Conservation (phyloP, 768 basidiomycete genomes). For the Leccinum broughii region DNA sequence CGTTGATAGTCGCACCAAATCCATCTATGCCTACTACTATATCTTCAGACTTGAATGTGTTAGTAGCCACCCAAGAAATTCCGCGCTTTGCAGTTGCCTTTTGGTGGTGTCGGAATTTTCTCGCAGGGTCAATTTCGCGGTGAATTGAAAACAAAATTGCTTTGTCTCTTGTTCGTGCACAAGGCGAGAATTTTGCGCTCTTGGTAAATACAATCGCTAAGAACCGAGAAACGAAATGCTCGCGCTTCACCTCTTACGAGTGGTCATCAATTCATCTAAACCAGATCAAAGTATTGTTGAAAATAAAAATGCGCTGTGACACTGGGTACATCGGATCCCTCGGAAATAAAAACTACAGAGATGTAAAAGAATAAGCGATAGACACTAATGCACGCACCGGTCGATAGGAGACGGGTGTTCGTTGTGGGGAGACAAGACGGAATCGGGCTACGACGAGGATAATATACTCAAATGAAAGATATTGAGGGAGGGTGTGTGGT, state of each 20-base stretch:
- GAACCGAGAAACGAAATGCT: background rate
- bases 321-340: background rate
- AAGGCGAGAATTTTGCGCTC: background rate
- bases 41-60: too few species aligned
- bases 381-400: background rate
- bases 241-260: background rate
- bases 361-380: slow-evolving; percentile 2
- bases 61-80: too few species aligned
- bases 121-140: too few species aligned
- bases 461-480: background rate
- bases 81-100: too few species aligned
- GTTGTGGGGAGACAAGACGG: background rate
- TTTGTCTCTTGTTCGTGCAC: too few species aligned
- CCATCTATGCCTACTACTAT: too few species aligned
- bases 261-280: background rate
- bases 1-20: too few species aligned
- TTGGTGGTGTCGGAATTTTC: too few species aligned
- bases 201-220: background rate
- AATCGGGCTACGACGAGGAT: background rate
- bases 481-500: slow-evolving; percentile 8
- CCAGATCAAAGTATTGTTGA: background rate
- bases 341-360: background rate
- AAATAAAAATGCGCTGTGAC: background rate
- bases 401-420: background rate
- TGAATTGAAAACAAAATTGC: too few species aligned